Evolutionary conservation across 768 basidiomycete species (phyloP), one percentile per base, ranked within the genome.

Genomic region (Pleurotus ostreatus): DNA sequence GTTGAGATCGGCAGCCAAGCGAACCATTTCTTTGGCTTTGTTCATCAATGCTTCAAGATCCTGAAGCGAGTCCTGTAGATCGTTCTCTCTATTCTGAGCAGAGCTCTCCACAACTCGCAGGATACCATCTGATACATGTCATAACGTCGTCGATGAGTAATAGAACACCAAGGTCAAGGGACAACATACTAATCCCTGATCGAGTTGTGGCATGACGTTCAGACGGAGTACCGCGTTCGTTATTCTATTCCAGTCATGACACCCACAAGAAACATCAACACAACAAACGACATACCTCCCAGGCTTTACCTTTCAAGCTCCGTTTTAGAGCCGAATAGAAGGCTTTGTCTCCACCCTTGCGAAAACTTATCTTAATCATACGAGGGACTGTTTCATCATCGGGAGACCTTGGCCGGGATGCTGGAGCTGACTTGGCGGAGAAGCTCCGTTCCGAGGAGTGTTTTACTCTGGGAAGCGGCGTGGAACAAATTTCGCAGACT

Each of bases 21-120:
- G 82, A 56, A 95, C 94, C 86, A 98, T 96, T 62, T 95, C 93
- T 60, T 84, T 88, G 1, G 94, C 94, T 66, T 95, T 91, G 47
- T 87, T 76, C 89, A 91, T 94, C 46, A 98, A 72, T 0, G 88
- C 88, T 66, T 98, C 93, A 34, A 98, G 79, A 65, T 98, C 97
- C 61, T 84, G 77, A 30, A 98, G 76, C 0, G 94, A 90, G 60
- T 86, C 83, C 22, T 78, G 77, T 73, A 98, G 81, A 60, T 85
- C 77, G 6, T 78, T 80, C 45, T 85, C 79, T 13, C 84, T 76
- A 4, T 77, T 79, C 62, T 86, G 80, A 1, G 84, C 82, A 7
- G 84, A 82, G 12, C 79, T 74, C 67, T 90, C 84, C 41, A 94
- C 89, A 2, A 77, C 81, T 56, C 83, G 83, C 46, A 98, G 71